A percentile compares a stretch with the other conserved stretches of the same genome.
Evolutionary conservation across 1,139 yeast genomes (phyloP).

Genomic region (Geotrichum europaeum): DNA sequence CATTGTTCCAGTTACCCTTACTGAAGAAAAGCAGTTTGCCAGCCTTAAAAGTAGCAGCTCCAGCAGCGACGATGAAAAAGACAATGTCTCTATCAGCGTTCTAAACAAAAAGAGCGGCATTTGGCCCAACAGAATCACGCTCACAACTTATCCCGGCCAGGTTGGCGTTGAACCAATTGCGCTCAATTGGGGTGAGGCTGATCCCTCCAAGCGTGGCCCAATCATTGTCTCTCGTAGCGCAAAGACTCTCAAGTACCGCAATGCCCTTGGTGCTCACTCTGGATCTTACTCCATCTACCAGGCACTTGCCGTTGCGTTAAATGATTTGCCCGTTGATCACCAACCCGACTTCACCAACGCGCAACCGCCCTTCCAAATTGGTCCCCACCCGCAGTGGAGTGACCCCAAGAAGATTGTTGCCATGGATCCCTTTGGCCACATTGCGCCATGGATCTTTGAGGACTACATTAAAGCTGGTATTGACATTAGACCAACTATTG

Average conservation of each 20-base stretch:
- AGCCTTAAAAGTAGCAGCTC: neutral
- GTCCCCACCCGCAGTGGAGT: conserved; percentile 50
- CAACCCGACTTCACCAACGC: conserved; percentile 56
- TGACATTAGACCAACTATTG: conserved; percentile 55
- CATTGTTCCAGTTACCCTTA: conserved; percentile 5
- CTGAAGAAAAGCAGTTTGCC: conserved; percentile 10
- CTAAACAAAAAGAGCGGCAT: conserved; percentile 10
- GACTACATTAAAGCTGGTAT: conserved; percentile 41
- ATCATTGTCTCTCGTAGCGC: conserved; percentile 45
- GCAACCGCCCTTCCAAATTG: conserved; percentile 52
- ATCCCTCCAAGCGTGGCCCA: conserved; percentile 49
- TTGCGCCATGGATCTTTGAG: conserved; percentile 51
- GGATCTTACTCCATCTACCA: conserved; percentile 58
- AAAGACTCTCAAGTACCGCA: conserved; percentile 35
- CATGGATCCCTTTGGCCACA: conserved; percentile 57
- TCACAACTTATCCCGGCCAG: conserved; percentile 50
- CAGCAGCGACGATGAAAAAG: neutral
- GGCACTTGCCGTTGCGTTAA: conserved; percentile 53
- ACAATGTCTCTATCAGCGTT: neutral
- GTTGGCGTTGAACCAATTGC: conserved; percentile 44
- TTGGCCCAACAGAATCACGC: conserved; percentile 36
- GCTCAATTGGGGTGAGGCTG: conserved; percentile 46
- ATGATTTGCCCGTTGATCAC: conserved; percentile 46
- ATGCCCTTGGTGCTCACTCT: conserved; percentile 57
- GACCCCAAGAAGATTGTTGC: conserved; percentile 51